Evolutionary conservation across 2,329 filamentous ascomycete species (phyloP).

Genomic region (Pyrenochaeta sp.): DNA sequence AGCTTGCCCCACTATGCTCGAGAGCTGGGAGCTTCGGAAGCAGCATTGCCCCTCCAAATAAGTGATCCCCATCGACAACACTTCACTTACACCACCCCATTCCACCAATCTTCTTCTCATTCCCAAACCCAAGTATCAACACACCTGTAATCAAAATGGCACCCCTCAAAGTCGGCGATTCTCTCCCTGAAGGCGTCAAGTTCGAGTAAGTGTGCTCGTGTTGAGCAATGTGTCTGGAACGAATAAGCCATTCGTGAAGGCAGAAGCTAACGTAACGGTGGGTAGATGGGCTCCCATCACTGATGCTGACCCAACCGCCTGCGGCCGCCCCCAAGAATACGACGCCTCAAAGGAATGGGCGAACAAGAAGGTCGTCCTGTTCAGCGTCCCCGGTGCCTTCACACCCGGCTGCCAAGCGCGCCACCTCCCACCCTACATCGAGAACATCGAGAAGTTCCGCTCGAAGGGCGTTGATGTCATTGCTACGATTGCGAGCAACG

Average conservation of each 20-base stretch:
- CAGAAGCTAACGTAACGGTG: not conserved
- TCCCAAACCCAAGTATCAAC: not conserved
- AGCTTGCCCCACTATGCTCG: constrained; percentile 19
- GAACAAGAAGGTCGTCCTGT: constrained; percentile 75
- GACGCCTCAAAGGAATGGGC: constrained; percentile 80
- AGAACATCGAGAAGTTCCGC: constrained; percentile 74
- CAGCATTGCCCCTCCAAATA: constrained; percentile 19
- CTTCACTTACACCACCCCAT: constrained; percentile 5
- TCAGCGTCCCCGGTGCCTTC: constrained; percentile 79
- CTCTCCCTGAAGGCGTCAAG: constrained; percentile 80
- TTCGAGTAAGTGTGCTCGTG: constrained; percentile 69
- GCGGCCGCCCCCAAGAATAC: constrained; percentile 80
- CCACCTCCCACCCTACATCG: constrained; percentile 83
- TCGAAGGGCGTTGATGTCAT: constrained; percentile 85
- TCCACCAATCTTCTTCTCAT: not conserved
- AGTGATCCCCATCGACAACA: not conserved
- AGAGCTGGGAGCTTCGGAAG: constrained; percentile 25
- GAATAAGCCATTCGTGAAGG: not conserved
- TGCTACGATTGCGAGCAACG: constrained; percentile 84
- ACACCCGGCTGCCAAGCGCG: constrained; percentile 84
- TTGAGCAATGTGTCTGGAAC: not conserved
- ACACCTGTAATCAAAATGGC: constrained; percentile 57
- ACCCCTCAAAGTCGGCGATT: constrained; percentile 80
- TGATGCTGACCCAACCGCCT: constrained; percentile 75
- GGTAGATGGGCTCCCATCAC: constrained; percentile 82